phyloP scores from a whole-genome alignment of 2,329 filamentous ascomycete species.

The Hymenoscyphus fraxineus region DNA sequence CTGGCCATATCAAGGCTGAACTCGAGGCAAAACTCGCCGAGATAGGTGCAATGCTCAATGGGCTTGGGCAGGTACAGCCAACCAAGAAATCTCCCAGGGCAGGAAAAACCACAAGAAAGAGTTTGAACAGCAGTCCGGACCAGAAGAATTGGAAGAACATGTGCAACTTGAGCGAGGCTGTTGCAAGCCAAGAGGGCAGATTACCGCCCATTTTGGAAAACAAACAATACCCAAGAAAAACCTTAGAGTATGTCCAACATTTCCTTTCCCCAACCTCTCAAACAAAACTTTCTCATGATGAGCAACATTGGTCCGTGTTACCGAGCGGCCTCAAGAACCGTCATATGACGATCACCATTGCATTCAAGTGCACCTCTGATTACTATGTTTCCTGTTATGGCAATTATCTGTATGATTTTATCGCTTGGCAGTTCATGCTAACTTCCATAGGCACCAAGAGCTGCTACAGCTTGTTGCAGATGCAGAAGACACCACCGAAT shows the following conservation, averaged over 20 bases:
- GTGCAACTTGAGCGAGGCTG: slow-evolving; percentile 35
- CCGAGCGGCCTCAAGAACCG: slow-evolving; percentile 93
- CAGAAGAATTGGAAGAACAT: slow-evolving; percentile 52
- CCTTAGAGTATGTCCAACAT: slow-evolving; percentile 56
- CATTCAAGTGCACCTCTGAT: slow-evolving; percentile 75
- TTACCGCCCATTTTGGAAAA: slow-evolving; percentile 67
- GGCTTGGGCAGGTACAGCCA: slow-evolving; percentile 59
- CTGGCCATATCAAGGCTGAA: slow-evolving; percentile 64
- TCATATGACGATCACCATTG: slow-evolving; percentile 73
- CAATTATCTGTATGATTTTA: background rate
- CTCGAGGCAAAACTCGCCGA: slow-evolving; percentile 71
- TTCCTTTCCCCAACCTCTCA: slow-evolving; percentile 9
- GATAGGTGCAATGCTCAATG: slow-evolving; percentile 62
- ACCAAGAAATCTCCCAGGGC: slow-evolving; percentile 44
- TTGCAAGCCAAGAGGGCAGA: slow-evolving; percentile 37
- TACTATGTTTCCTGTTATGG: slow-evolving; percentile 15
- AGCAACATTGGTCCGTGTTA: slow-evolving; percentile 94
- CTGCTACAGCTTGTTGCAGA: slow-evolving; percentile 24
- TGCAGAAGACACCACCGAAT: slow-evolving; percentile 46
- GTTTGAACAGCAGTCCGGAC: slow-evolving; percentile 44
- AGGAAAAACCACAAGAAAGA: slow-evolving; percentile 34
- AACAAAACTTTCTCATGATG: slow-evolving; percentile 59
- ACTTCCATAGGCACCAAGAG: slow-evolving; percentile 32
- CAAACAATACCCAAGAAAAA: slow-evolving; percentile 63
- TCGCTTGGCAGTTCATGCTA: slow-evolving; percentile 30